Conservation (phyloP, 768 basidiomycete species). For the Pulveroboletus sp. region DNA sequence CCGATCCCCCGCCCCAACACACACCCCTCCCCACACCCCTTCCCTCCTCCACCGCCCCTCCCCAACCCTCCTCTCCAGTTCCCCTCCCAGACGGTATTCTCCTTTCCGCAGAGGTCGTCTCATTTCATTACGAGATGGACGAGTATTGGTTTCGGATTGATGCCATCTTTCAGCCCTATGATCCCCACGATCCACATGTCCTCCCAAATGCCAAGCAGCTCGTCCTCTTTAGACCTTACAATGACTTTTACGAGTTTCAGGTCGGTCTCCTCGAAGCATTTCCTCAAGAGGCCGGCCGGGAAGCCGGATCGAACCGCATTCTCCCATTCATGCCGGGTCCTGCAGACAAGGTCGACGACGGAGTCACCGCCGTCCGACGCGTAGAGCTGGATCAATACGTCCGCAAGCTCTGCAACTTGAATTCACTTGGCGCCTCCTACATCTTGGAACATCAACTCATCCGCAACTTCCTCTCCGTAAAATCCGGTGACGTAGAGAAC, state of each 20-base stretch:
- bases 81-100: constrained; percentile 80
- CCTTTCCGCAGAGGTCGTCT: constrained; percentile 83
- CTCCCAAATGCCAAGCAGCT: constrained; percentile 74
- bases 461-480: constrained; percentile 78
- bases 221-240: constrained; percentile 91
- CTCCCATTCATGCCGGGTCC: constrained; percentile 99
- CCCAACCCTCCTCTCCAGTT: constrained; percentile 42
- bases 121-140: constrained; percentile 95
- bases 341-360: constrained; percentile 76
- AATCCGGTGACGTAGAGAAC: constrained; percentile 82
- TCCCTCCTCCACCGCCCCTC: constrained; percentile 10
- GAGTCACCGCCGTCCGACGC: constrained; percentile 75
- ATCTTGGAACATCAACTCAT: constrained; percentile 80
- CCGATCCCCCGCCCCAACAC: constrained; percentile 38
- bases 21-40: constrained; percentile 33
- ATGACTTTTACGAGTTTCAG: constrained; percentile 98
- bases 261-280: constrained; percentile 82
- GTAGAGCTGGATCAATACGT: constrained; percentile 90
- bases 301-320: constrained; percentile 64
- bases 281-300: constrained; percentile 87
- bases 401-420: constrained; percentile 72
- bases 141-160: constrained; percentile 98
- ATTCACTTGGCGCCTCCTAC: constrained; percentile 63
- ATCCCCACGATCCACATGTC: constrained; percentile 48
- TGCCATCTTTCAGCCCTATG: constrained; percentile 84